phyloP scores from a whole-genome alignment of 192 early-diverging fungal species.

The Dissophora globulifera region DNA sequence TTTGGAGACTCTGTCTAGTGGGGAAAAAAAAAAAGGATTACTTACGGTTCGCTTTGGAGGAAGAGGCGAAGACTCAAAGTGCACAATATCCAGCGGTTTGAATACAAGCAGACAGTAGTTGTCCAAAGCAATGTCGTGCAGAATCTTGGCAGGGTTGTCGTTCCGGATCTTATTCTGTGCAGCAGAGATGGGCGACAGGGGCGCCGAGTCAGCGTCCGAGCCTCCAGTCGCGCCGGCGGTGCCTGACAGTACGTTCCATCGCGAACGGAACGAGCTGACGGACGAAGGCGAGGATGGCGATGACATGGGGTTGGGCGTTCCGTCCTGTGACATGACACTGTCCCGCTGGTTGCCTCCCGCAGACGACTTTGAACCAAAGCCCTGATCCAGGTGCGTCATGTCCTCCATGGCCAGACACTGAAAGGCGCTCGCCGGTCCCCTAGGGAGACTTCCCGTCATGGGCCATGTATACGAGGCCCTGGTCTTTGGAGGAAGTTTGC shows the following conservation, averaged over 20 bases:
- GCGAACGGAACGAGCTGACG: slow-evolving; percentile 42
- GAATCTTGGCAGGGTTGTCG: slow-evolving; percentile 62
- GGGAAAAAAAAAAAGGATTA: not conserved
- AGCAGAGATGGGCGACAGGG: slow-evolving; percentile 1
- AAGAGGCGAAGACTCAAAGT: slow-evolving; percentile 61
- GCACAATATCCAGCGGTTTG: slow-evolving; percentile 70
- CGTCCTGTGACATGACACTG: slow-evolving; percentile 47
- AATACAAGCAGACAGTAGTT: slow-evolving; percentile 81
- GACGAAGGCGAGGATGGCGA: slow-evolving; percentile 48
- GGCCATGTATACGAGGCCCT: slow-evolving; percentile 82
- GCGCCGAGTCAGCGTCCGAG: not conserved
- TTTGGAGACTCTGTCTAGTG: no score
- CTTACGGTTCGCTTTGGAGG: slow-evolving; percentile 65
- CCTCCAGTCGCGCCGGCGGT: not conserved
- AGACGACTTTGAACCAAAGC: not conserved
- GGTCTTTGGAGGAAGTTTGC: slow-evolving; percentile 59
- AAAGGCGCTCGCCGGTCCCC: slow-evolving; percentile 59
- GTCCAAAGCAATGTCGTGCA: slow-evolving; percentile 78
- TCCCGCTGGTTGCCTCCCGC: slow-evolving; percentile 10
- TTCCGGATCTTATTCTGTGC: slow-evolving; percentile 28
- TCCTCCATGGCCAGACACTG: slow-evolving; percentile 68
- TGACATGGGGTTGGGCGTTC: slow-evolving; percentile 30
- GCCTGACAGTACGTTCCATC: slow-evolving; percentile 27
- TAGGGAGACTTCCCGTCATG: slow-evolving; percentile 63
- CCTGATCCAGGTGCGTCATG: slow-evolving; percentile 52